A percentile compares a stretch with the other conserved stretches of the same genome.
These are phyloP conservation scores for Lactifluus subvellereus DNA, from an alignment of 768 basidiomycete species.

Conservation along the genomic window DNA sequence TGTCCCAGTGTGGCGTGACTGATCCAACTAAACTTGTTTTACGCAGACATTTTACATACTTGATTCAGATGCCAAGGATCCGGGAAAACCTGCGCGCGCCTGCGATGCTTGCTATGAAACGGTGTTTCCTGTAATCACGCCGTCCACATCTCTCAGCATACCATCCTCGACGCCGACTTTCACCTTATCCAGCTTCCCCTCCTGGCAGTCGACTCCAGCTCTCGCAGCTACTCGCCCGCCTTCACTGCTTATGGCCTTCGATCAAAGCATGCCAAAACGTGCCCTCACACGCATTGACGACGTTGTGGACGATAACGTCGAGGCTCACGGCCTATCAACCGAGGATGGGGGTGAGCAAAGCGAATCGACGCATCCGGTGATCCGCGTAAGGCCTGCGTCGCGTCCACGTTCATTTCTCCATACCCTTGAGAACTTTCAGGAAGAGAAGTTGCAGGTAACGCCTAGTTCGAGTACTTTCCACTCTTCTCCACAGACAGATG, in stretches of 20 bases:
- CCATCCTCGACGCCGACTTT: conserved; percentile 37
- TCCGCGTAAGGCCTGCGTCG: conserved; percentile 31
- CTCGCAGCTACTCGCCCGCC: conserved; percentile 24
- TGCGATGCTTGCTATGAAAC: conserved; percentile 85
- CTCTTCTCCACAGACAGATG: conserved; percentile 28
- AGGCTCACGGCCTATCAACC: neutral
- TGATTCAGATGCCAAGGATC: conserved; percentile 42
- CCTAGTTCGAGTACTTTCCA: conserved; percentile 29
- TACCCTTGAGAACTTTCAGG: conserved; percentile 58
- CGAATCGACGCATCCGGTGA: conserved; percentile 22
- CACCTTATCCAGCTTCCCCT: conserved; percentile 49
- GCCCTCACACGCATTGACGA: conserved; percentile 25
- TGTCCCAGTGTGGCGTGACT: neutral
- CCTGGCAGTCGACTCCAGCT: conserved; percentile 48
- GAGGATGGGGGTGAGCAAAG: conserved; percentile 10
- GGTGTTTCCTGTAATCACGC: conserved; percentile 63
- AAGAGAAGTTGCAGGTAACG: conserved; percentile 5
- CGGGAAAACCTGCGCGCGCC: conserved; percentile 62
- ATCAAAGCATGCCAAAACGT: conserved; percentile 29
- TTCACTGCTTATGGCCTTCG: conserved; percentile 39
- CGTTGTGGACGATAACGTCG: conserved; percentile 7
- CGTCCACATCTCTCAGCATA: conserved; percentile 21
- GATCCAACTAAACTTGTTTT: conserved; percentile 5
- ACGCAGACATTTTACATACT: conserved; percentile 77
- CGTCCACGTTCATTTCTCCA: conserved; percentile 63